phyloP scores from a whole-genome alignment of 495 filamentous ascomycete genomes.

The Penicillium turbatum region DNA sequence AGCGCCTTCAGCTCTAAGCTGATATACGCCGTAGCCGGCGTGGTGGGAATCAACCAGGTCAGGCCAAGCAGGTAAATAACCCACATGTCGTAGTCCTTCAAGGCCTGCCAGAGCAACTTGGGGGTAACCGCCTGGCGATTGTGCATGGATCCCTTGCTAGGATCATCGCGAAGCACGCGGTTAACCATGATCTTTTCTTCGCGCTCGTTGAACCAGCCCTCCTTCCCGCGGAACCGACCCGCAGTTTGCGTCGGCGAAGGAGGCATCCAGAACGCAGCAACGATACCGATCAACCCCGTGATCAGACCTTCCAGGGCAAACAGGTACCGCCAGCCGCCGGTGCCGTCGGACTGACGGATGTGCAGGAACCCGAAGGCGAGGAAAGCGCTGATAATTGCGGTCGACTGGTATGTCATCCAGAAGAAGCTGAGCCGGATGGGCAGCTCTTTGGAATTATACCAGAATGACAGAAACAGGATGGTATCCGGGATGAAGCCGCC shows the following conservation, averaged over 20 bases:
- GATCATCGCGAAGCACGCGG: conserved; percentile 59
- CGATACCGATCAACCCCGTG: conserved; percentile 60
- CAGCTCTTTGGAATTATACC: conserved; percentile 66
- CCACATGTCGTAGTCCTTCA: conserved; percentile 70
- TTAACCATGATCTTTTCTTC: conserved; percentile 60
- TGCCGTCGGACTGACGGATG: conserved; percentile 54
- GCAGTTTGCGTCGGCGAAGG: conserved; percentile 67
- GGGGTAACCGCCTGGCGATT: conserved; percentile 58
- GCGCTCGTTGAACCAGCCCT: conserved; percentile 59
- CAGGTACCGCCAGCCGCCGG: conserved; percentile 69
- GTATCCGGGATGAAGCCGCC: conserved; percentile 62
- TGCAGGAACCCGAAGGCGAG: conserved; percentile 70
- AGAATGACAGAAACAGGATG: conserved; percentile 71
- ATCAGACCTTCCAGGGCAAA: conserved; percentile 53
- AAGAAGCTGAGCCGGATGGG: conserved; percentile 62
- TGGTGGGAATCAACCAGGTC: conserved; percentile 50
- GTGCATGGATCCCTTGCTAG: conserved; percentile 58
- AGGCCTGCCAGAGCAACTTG: conserved; percentile 51
- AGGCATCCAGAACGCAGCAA: conserved; percentile 64
- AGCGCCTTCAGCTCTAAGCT: conserved; percentile 56
- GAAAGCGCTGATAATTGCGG: conserved; percentile 63
- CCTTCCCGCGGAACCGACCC: conserved; percentile 62
- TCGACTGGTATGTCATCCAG: conserved; percentile 66
- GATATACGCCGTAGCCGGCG: conserved; percentile 53
- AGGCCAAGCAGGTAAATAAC: conserved; percentile 63